These are phyloP conservation scores for Moelleriella libera DNA, from an alignment of 2,329 filamentous ascomycete species.

Conservation along the genomic window DNA sequence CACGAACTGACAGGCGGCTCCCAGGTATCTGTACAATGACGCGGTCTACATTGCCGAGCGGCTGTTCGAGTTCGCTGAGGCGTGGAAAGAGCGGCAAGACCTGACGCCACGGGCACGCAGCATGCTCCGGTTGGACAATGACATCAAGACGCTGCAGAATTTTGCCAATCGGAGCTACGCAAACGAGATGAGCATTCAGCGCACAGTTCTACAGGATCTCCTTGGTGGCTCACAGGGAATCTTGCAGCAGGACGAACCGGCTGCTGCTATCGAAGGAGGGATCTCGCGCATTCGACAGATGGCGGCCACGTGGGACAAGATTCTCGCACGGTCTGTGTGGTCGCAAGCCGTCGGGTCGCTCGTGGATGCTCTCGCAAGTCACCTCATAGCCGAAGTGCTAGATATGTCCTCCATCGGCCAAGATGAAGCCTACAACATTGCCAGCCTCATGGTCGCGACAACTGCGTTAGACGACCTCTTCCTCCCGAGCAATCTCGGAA, in stretches of 20 bases:
- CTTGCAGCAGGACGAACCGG: conserved; percentile 40
- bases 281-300: conserved; percentile 36
- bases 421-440: conserved; percentile 49
- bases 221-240: conserved; percentile 47
- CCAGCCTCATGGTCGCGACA: conserved; percentile 41
- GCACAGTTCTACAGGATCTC: conserved; percentile 46
- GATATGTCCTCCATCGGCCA: conserved; percentile 47
- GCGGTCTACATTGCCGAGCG: conserved; percentile 47
- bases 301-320: conserved; percentile 40
- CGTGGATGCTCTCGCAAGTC: conserved; percentile 42
- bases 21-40: conserved; percentile 54
- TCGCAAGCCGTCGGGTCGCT: conserved; percentile 47
- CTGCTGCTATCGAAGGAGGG: conserved; percentile 37
- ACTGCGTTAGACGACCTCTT: conserved; percentile 48
- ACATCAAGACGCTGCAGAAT: conserved; percentile 41
- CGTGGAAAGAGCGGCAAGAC: conserved; percentile 40
- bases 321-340: conserved; percentile 47
- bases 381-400: conserved; percentile 46
- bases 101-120: conserved; percentile 32
- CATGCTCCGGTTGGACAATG: conserved; percentile 44
- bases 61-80: conserved; percentile 30
- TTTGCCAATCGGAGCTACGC: conserved; percentile 50
- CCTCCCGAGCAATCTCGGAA: conserved; percentile 25
- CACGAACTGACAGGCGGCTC: neutral
- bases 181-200: conserved; percentile 45